Conservation (phyloP, 768 basidiomycete genomes). For the Naganishia vaughanmartiniae region DNA sequence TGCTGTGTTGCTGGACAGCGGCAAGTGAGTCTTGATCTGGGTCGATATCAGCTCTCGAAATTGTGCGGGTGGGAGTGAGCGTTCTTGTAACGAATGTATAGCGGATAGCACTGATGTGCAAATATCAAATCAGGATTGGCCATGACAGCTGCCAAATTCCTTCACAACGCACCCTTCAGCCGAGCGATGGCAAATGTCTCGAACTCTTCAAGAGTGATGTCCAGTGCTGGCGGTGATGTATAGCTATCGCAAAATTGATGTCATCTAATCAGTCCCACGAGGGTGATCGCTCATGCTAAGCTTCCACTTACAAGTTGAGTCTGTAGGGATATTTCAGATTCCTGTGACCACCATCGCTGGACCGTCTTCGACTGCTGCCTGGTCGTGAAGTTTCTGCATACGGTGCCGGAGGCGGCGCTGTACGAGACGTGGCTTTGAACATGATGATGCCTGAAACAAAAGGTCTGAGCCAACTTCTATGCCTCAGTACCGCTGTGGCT, state of each 20-base stretch:
- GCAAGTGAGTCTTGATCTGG: slow-evolving; percentile 74
- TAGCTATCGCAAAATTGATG: slow-evolving; percentile 63
- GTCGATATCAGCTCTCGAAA: slow-evolving; percentile 55
- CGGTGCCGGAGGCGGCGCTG: slow-evolving; percentile 29
- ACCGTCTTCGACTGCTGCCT: slow-evolving; percentile 45
- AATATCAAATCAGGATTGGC: not conserved
- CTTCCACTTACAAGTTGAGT: slow-evolving; percentile 65
- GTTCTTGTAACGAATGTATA: slow-evolving; percentile 43
- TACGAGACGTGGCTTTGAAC: slow-evolving; percentile 48
- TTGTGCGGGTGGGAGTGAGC: slow-evolving; percentile 39
- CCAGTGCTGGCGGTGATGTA: slow-evolving; percentile 74
- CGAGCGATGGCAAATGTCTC: slow-evolving; percentile 85
- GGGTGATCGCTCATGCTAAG: not conserved
- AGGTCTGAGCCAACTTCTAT: not conserved
- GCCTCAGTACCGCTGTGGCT: too few relatives aligned
- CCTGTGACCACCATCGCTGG: slow-evolving; percentile 34
- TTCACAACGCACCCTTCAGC: slow-evolving; percentile 57
- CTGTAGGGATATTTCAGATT: slow-evolving; percentile 44
- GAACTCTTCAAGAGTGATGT: slow-evolving; percentile 93
- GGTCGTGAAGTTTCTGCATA: slow-evolving; percentile 26
- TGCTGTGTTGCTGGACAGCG: slow-evolving; percentile 61
- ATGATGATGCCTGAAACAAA: slow-evolving; percentile 26
- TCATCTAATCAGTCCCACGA: not conserved
- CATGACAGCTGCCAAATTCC: too few relatives aligned
- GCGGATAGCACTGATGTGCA: slow-evolving; percentile 36